Evolutionary conservation across 352 stramenopile genomes (phyloP), one percentile per base, ranked within the genome.

Genomic region (Phytophthora hibernalis): DNA sequence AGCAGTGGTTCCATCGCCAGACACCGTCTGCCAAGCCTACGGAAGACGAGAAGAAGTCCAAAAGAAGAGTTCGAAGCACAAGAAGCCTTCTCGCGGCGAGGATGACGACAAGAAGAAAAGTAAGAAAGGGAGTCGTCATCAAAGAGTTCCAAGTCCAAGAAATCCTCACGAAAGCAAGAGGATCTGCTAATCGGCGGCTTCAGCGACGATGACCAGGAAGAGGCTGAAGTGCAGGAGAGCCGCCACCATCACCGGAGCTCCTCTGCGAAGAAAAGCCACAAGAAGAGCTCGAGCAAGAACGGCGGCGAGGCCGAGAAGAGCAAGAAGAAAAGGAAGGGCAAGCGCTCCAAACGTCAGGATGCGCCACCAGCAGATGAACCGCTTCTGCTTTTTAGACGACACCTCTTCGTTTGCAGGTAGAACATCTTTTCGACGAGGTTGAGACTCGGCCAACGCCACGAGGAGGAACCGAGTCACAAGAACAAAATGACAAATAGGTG

Each of bases 351-450:
- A 70, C 84, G 76, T 42, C 68, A 74, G 38, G 74, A 87, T 31
- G 63, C 58, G 30, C 61, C 58, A 8, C 30, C 64, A 57, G 72
- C 74, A 64, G 83, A 20, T 44, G 38, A 92, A 69, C 80, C 80
- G 44, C 74, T 95, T 61, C 61, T 95, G 65, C 77, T 95, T 91
- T 95, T 85, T 95, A 93, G 77, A 86, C 59, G 50, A 66, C 43
- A 68, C 37, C 52, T 68, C 45, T 70, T 51, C 22, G 45, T 56
- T 64, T 55, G 44, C 31, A 70, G 44, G 51, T 54, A 59, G n/a
- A n/a, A 24, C 24, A 50, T 57, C 22, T 31, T 33, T 38, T 54
- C 51, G 16, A 16, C 35, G 31, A 51, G 20, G 31, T 65, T 35
- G 51, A 49, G 30, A 62, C 18, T 43, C n/a, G 58, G 52, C 45